These are phyloP conservation scores for Diaporthe destruens DNA, from an alignment of 2,329 filamentous ascomycete genomes.

Conservation along the genomic window DNA sequence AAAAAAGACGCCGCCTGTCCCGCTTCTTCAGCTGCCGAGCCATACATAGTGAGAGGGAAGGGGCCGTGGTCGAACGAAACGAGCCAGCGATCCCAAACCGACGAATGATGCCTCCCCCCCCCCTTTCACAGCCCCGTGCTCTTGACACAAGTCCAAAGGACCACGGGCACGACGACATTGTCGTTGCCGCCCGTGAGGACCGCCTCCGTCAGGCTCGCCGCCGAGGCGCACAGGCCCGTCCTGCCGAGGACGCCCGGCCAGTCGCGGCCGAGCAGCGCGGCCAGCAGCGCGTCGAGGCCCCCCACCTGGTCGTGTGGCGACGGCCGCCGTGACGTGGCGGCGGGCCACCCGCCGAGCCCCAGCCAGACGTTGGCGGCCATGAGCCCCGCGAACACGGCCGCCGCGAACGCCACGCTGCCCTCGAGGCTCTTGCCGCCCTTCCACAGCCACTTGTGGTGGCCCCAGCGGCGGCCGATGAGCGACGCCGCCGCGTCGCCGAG, in stretches of 20 bases:
- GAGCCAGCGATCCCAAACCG: too few relatives aligned
- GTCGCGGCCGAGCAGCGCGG: slow-evolving; percentile 46
- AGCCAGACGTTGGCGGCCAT: slow-evolving; percentile 80
- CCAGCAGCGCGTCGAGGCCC: slow-evolving; percentile 13
- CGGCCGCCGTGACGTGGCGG: slow-evolving; percentile 73
- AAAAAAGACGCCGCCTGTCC: too few relatives aligned
- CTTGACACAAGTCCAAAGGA: slow-evolving; percentile 92
- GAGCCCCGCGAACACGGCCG: slow-evolving; percentile 82
- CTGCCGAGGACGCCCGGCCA: slow-evolving; percentile 75
- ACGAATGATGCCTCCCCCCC: too few relatives aligned
- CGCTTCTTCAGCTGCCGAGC: neutral
- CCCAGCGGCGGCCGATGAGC: slow-evolving; percentile 87
- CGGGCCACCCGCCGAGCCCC: slow-evolving; percentile 80
- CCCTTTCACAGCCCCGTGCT: slow-evolving; percentile 56
- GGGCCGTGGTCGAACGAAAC: too few relatives aligned
- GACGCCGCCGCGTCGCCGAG: slow-evolving; percentile 95
- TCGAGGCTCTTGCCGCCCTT: slow-evolving; percentile 96
- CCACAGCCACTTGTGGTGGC: slow-evolving; percentile 94
- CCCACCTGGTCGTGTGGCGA: neutral
- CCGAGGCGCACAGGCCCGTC: slow-evolving; percentile 77
- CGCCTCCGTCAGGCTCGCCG: slow-evolving; percentile 92
- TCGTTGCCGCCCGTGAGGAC: slow-evolving; percentile 97
- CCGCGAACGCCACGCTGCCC: slow-evolving; percentile 84
- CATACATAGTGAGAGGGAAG: too few relatives aligned
- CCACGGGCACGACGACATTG: slow-evolving; percentile 95